Conservation (phyloP, 768 basidiomycete species). For the Imleria badia region DNA sequence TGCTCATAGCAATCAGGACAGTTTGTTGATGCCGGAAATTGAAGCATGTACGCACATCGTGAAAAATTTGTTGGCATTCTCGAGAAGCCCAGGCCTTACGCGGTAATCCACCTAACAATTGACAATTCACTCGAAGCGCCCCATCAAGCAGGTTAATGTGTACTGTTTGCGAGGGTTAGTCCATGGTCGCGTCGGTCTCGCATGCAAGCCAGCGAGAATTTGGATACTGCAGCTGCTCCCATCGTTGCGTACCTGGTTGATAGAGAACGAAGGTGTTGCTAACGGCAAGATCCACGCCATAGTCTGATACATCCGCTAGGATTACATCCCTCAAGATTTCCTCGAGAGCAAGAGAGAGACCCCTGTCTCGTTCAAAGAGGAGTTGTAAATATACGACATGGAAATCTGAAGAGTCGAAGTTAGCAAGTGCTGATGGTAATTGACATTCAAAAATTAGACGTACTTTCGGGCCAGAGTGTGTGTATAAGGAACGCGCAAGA, state of each 20-base stretch:
- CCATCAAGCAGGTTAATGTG: constrained; percentile 16
- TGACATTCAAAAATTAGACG: neutral
- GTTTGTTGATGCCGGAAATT: neutral
- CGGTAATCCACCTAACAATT: constrained; percentile 11
- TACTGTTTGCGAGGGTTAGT: neutral
- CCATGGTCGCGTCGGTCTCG: neutral
- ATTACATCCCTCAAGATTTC: neutral
- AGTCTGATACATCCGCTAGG: neutral
- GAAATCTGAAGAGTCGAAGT: no score
- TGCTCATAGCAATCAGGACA: no score
- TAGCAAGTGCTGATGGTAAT: no score
- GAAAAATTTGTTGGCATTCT: constrained; percentile 5
- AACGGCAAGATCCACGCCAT: constrained; percentile 14
- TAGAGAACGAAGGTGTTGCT: constrained; percentile 4
- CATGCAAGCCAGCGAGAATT: constrained; percentile 17
- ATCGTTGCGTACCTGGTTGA: constrained; percentile 2
- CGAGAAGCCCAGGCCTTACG: neutral
- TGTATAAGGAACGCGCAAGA: constrained; percentile 25
- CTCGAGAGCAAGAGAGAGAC: constrained; percentile 23
- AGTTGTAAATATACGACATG: no score
- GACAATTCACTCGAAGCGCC: constrained; percentile 17
- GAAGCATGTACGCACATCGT: neutral
- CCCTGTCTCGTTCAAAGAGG: no score
- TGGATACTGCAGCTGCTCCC: neutral
- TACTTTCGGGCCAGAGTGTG: constrained; percentile 12